phyloP scores from a whole-genome alignment of 2,329 filamentous ascomycete genomes.

The Botrytis hyacinthi region DNA sequence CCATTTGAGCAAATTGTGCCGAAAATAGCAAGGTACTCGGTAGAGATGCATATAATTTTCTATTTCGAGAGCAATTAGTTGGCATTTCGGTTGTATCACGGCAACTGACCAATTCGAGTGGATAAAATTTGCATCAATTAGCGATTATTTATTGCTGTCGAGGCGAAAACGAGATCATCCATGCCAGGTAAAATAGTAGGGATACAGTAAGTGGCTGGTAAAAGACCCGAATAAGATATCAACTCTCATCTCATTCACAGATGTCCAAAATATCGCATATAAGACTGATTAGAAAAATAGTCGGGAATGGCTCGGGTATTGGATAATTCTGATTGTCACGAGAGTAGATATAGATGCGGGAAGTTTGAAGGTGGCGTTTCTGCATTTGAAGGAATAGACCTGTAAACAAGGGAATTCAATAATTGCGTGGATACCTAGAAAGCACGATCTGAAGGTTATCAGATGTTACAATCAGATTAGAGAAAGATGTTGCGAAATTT shows the following conservation, averaged over 20 bases:
- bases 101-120: neutral
- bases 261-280: neutral
- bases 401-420: constrained; percentile 3
- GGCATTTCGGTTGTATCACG: constrained; percentile 2
- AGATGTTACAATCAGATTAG: neutral
- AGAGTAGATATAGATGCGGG: neutral
- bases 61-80: constrained; percentile 14
- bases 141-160: neutral
- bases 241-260: neutral
- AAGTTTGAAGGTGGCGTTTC: neutral
- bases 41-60: neutral
- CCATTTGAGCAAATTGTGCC: constrained; percentile 1
- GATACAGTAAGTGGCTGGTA: constrained; percentile 12
- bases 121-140: neutral
- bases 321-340: neutral
- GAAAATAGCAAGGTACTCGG: constrained; percentile 10
- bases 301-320: neutral
- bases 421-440: neutral
- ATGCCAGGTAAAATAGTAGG: neutral
- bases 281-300: neutral
- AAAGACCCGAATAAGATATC: constrained; percentile 2
- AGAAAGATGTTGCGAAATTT: neutral
- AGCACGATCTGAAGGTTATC: neutral
- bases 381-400: neutral
- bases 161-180: neutral